Percentiles rank a stretch among this genome's conserved stretches.
Evolutionary conservation across 2,329 filamentous ascomycete species (phyloP).

Genomic region (Graphiopsis chlorocephala): DNA sequence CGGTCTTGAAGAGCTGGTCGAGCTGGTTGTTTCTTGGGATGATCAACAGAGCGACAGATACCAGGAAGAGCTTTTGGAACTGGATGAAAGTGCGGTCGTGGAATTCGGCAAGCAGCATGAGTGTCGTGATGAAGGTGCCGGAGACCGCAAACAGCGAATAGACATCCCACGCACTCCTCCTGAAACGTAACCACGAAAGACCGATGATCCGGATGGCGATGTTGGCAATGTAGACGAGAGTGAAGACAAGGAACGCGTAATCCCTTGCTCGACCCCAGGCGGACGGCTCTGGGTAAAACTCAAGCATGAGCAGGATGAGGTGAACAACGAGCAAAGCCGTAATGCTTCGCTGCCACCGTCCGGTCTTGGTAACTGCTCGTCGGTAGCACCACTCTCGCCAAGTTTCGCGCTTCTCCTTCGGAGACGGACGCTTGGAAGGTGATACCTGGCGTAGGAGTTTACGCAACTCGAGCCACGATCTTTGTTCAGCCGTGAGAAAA

Average conservation of each 20-base stretch:
- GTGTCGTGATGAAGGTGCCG: conserved; percentile 78
- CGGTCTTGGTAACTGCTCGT: conserved; percentile 87
- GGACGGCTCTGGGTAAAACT: conserved; percentile 73
- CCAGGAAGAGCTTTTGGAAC: conserved; percentile 90
- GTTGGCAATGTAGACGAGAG: conserved; percentile 77
- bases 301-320: conserved; percentile 75
- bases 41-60: conserved; percentile 81
- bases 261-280: conserved; percentile 69
- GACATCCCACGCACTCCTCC: conserved; percentile 91
- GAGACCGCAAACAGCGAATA: conserved; percentile 78
- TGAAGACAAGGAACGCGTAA: conserved; percentile 75
- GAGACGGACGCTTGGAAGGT: conserved; percentile 86
- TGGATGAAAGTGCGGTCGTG: conserved; percentile 63
- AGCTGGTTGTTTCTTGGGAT: conserved; percentile 96
- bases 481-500: conserved; percentile 90
- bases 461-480: conserved; percentile 91
- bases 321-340: conserved; percentile 79
- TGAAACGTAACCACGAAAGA: conserved; percentile 86
- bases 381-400: conserved; percentile 96
- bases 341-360: conserved; percentile 82
- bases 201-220: conserved; percentile 80
- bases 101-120: conserved; percentile 66
- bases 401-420: conserved; percentile 65
- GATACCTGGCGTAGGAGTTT: conserved; percentile 91
- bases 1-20: conserved; percentile 98